Base-by-base conservation (phyloP, 352 stramenopile species). In the Phytophthora pini region DNA sequence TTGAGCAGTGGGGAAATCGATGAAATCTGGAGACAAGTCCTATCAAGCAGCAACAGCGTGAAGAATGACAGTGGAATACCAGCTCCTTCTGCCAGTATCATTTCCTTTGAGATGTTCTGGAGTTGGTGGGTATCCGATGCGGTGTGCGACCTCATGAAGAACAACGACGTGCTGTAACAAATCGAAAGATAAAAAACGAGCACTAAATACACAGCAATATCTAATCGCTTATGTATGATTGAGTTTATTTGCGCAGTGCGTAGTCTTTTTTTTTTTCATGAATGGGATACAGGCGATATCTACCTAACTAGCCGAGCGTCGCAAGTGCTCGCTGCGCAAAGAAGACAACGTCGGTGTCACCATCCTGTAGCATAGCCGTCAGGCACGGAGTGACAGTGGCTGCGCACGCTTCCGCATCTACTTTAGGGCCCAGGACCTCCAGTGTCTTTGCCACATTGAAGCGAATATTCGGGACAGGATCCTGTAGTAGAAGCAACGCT, bases 401-500 rank as follows among this genome's bases (percentile, higher is more conserved):
- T 32, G 89, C 80, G 51, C 94, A 81, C 20, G 83, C 64, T 56
- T 63, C 58, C 50, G 59, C 68, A 41, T 80, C 86, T 77, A 97
- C 88, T 64, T 93, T 85, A 31, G 77, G 68, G 29, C 76, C 84
- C 2, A 99, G 79, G 17, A 83, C 82, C 56, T 97, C 83, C 29
- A 99, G 76, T 27, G 90, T 97, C 81, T 99, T 99, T 22, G 97
- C 96, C 34, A 99, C 96, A 76, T 99, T 99, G 68, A 99, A 99
- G 24, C 97, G 92, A 53, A 99, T 98, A 78, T 99, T 99, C 3
- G 97, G 92, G 9, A 99, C 93, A n/a, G 90, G 87, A 65, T 97
- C 89, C 84, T 96, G 64, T 50, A 70, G 39, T 24, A 67, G 26
- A 11, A 73, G 45, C 2, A 32, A 51, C 20, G 53, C 8, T 17